These are phyloP conservation scores for Candida sanyaensis DNA, from an alignment of 1,139 yeast genomes.

Conservation along the genomic window DNA sequence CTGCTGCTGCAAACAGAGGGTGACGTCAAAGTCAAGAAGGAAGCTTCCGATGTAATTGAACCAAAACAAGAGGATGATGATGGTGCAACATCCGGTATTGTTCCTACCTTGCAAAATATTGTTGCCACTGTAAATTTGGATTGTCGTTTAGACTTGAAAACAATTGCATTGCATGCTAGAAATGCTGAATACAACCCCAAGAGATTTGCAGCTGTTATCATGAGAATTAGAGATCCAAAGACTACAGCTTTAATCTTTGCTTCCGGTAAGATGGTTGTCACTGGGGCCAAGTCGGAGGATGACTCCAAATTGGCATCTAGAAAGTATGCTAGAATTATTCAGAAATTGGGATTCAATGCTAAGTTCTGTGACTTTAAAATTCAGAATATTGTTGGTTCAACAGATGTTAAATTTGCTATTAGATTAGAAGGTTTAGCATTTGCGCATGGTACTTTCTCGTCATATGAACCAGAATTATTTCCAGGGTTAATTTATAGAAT, in stretches of 20 bases:
- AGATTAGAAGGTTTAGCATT: constrained; percentile 97
- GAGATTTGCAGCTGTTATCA: constrained; percentile 99
- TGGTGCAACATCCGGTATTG: constrained; percentile 85
- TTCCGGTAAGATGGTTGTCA: constrained; percentile 98
- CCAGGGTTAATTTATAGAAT: constrained; percentile 99
- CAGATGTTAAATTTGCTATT: constrained; percentile 97
- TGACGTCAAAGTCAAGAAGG: constrained; percentile 22
- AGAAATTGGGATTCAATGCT: constrained; percentile 95
- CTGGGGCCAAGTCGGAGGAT: constrained; percentile 98
- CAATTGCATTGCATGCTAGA: constrained; percentile 98
- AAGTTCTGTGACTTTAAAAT: constrained; percentile 95
- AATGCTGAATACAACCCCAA: constrained; percentile 97
- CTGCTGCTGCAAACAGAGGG: constrained; percentile 5
- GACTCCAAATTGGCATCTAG: constrained; percentile 96
- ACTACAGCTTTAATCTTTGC: constrained; percentile 98
- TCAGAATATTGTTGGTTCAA: constrained; percentile 97
- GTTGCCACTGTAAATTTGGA: constrained; percentile 98
- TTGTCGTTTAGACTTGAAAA: constrained; percentile 91
- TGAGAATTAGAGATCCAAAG: constrained; percentile 99
- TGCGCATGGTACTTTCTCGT: constrained; percentile 98
- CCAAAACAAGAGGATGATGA: constrained; percentile 57
- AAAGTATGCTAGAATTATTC: constrained; percentile 96
- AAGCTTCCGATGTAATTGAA: constrained; percentile 33
- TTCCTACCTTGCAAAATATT: constrained; percentile 93
- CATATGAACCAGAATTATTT: constrained; percentile 96